Evolutionary conservation across 2,329 filamentous ascomycete species (phyloP), one percentile per base, ranked within the genome.

Genomic region (Ploettnerulaceae sp.): DNA sequence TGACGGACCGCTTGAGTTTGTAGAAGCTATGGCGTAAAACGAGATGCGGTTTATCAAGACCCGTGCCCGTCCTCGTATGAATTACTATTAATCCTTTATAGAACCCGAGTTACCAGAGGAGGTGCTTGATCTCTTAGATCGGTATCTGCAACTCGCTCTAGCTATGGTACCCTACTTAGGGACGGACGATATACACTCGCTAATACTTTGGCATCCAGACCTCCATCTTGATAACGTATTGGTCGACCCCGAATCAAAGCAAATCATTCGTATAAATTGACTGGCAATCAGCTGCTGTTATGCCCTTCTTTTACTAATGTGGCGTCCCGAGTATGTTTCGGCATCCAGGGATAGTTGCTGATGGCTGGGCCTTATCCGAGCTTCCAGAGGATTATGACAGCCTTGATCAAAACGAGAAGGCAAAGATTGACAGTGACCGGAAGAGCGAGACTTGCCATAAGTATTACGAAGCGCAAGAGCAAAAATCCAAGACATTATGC

Each of bases 201-300:
- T 43, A 58, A 31, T 14, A n/a, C n/a, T n/a, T n/a, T n/a, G n/a
- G n/a, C n/a, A n/a, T n/a, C n/a, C n/a, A n/a, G n/a, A n/a, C n/a
- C 4, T 14, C 14, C 9, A 12, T 31, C 28, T 31, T 12, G 28
- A 31, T 12, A 31, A 31, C 21, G 41, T 59, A 45, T 60, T 57
- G 17, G 52, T 60, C 31, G 51, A 59, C 31, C 55, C 55, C 36
- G 37, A 49, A 8, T 48, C 53, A n/a, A 46, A 53, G 22, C 24
- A 55, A 44, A 48, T 55, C 14, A 50, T 49, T 14, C 31, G 44
- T 15, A 38, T 55, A 37, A 50, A n/a, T 55, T 34, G 49, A 52
- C 45, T 52, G 47, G 46, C 49, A 54, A 52, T 49, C 46, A 33
- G 42, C 52, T 24, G 18, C 49, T 2, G 40, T 37, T 29, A 25